Evolutionary conservation across 2,329 filamentous ascomycete species (phyloP), one percentile per base, ranked within the genome.

Genomic region (Hawksworthiomyces lignivorus): DNA sequence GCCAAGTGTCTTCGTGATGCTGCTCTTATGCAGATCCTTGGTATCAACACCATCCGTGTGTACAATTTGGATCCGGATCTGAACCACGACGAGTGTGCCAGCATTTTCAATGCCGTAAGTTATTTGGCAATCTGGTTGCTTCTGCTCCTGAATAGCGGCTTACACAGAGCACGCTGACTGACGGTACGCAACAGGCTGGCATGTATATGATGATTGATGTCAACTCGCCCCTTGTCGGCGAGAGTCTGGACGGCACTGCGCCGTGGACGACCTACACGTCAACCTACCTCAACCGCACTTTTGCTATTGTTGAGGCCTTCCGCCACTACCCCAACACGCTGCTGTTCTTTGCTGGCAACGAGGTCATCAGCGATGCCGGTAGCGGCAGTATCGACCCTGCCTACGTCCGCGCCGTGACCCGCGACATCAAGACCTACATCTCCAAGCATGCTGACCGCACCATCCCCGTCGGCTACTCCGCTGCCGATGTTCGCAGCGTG

Each of bases 401-500:
- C n/a, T 89, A 86, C 60, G 69, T 82, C 51, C 73, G 79, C 62
- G 84, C 84, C 48, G 77, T 87, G 49, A 87, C 82, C 35, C 81
- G 84, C 56, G 84, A 89, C 62, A 70, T 89, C 60, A 87, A 86
- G 71, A 82, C 80, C 59, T 89, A 89, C 69, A 80, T 88, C 65
- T 76, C 79, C 63, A 80, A 79, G 56, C 77, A 84, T 56, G 67
- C 75, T 46, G 70, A 77, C 56, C 82, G 84, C 52, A 53, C 65
- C 46, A 84, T 89, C 50, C 84, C 84, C 18, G 82, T 88, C 44
- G 84, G 84, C 33, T 89, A 89, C 70, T 87, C 83, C 7, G 84
- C 84, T 46, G 84, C 84, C 36, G 84, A 89, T 58, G 85, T 90
- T 32, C 80, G 84, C 46, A 65, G 74, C 2, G 77, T 86, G 32